Percentiles rank a stretch among this genome's conserved stretches.
Conservation (phyloP, 805 yeast species). For the Cephaloascus fragrans region DNA sequence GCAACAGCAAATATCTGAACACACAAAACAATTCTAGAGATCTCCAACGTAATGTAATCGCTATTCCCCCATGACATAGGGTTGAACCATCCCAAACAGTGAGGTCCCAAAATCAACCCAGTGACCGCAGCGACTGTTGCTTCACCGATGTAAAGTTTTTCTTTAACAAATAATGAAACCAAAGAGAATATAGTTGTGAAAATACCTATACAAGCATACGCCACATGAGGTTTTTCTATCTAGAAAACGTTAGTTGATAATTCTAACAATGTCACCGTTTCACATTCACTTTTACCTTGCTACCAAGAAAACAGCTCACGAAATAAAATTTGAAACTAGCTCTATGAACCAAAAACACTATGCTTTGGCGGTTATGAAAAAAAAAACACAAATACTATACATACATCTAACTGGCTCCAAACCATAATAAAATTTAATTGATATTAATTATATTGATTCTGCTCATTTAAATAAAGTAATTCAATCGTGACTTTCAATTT, state of each 20-base stretch:
- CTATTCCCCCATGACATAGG: conserved; percentile 83
- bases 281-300: not conserved
- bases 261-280: not conserved
- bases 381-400: conserved; percentile 3
- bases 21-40: conserved; percentile 73
- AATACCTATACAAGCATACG: conserved; percentile 81
- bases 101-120: conserved; percentile 86
- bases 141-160: conserved; percentile 79
- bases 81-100: conserved; percentile 71
- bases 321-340: not conserved
- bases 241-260: not conserved
- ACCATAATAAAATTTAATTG: conserved; percentile 6
- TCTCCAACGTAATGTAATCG: conserved; percentile 73
- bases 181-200: conserved; percentile 75
- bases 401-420: conserved; percentile 14
- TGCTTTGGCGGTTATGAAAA: not conserved
- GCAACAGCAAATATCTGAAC: conserved; percentile 92
- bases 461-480: too few species aligned
- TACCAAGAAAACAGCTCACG: not conserved
- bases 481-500: too few species aligned
- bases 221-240: conserved; percentile 62
- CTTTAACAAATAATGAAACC: conserved; percentile 74
- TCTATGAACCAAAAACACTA: too few species aligned
- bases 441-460: too few species aligned
- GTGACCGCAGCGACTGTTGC: conserved; percentile 82